These are phyloP conservation scores for Stagonosporopsis rhizophila DNA, from an alignment of 2,329 filamentous ascomycete species.

Conservation along the genomic window DNA sequence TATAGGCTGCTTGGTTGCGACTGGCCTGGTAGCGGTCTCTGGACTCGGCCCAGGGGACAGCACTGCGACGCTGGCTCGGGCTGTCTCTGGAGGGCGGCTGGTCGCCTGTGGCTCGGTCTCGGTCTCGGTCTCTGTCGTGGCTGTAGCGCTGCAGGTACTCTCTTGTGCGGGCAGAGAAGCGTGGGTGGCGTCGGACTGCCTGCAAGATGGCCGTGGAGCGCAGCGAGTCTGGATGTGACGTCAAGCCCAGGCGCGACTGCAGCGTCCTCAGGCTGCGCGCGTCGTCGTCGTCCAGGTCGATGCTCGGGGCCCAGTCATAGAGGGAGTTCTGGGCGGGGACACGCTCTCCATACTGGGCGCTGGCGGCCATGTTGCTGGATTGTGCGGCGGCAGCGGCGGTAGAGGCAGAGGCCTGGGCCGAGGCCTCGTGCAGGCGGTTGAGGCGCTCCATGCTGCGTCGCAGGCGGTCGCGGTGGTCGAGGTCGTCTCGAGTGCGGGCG, in stretches of 20 bases:
- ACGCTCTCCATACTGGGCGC: slow-evolving; percentile 59
- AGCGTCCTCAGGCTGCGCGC: slow-evolving; percentile 7
- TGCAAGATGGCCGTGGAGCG: slow-evolving; percentile 52
- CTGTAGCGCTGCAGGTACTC: slow-evolving; percentile 51
- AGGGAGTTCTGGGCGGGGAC: slow-evolving; percentile 61
- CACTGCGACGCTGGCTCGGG: slow-evolving; percentile 19
- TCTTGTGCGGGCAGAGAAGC: slow-evolving; percentile 48
- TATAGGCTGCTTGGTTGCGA: slow-evolving; percentile 27
- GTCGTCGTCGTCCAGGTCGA: slow-evolving; percentile 6
- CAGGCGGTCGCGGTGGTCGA: slow-evolving; percentile 51
- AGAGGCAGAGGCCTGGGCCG: neutral
- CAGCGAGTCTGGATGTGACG: slow-evolving; percentile 46
- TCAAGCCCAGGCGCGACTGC: slow-evolving; percentile 1
- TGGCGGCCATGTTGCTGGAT: neutral
- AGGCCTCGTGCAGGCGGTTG: slow-evolving; percentile 49
- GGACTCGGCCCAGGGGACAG: slow-evolving; percentile 40
- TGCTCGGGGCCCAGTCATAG: slow-evolving; percentile 65
- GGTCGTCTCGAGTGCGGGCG: slow-evolving; percentile 36
- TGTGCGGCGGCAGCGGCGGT: slow-evolving; percentile 4
- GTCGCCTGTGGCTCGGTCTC: slow-evolving; percentile 37
- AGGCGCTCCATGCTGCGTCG: slow-evolving; percentile 52
- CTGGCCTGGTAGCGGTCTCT: slow-evolving; percentile 28
- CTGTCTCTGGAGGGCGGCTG: neutral
- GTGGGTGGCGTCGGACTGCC: slow-evolving; percentile 49
- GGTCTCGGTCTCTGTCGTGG: slow-evolving; percentile 49